Conservation (phyloP, 768 basidiomycete species). For the Mycena maculata region DNA sequence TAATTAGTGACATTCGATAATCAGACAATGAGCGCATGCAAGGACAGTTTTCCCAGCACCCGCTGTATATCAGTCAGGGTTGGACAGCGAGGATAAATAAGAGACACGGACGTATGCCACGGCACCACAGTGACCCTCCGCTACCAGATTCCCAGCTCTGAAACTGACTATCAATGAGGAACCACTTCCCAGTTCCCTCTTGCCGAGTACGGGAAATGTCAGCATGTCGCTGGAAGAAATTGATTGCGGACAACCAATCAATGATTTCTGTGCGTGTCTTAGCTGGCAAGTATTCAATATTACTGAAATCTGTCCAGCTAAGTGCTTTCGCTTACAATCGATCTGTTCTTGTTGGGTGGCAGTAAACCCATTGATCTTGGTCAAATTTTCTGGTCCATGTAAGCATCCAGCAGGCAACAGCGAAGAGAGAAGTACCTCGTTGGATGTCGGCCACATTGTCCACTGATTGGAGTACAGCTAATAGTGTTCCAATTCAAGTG, state of each 20-base stretch:
- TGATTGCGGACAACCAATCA: not conserved
- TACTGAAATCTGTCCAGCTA: not conserved
- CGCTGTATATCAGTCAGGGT: no score
- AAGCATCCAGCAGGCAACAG: no score
- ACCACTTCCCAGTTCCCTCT: not conserved
- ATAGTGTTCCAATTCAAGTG: no score
- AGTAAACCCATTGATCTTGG: no score
- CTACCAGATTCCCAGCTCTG: not conserved
- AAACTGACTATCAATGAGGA: not conserved
- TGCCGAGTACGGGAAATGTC: not conserved
- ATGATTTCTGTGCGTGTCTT: not conserved
- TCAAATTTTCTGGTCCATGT: no score
- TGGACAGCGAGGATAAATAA: no score
- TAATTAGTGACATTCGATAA: not conserved
- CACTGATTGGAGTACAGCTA: no score
- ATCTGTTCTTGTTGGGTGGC: not conserved
- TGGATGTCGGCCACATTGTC: no score
- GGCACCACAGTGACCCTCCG: not conserved
- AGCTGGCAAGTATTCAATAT: not conserved
- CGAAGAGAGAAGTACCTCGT: no score
- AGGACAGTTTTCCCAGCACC: constrained; percentile 21
- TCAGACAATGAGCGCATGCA: not conserved
- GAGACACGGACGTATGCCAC: constrained; percentile 2
- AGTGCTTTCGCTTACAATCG: not conserved
- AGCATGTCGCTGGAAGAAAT: not conserved